Conservation (phyloP, 2,329 filamentous ascomycete genomes). For the Fusarium lateritium region DNA sequence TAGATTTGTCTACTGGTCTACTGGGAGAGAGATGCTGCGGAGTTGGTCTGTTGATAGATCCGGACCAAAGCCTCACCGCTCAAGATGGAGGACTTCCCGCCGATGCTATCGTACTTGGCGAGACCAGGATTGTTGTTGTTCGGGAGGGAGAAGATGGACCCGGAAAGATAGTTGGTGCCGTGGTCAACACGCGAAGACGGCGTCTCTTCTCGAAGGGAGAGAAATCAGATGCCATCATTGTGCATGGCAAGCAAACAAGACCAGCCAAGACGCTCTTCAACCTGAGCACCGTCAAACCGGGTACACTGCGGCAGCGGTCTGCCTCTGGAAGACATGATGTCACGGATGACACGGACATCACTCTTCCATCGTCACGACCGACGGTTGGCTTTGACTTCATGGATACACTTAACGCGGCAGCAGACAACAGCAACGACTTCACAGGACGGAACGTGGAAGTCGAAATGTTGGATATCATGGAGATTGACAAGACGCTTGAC, state of each 20-base stretch:
- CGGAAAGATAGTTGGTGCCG: slow-evolving; percentile 60
- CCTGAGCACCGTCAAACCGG: slow-evolving; percentile 62
- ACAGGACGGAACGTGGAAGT: slow-evolving; percentile 68
- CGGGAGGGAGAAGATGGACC: slow-evolving; percentile 66
- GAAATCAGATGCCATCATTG: slow-evolving; percentile 68
- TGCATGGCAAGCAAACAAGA: slow-evolving; percentile 62
- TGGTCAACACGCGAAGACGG: slow-evolving; percentile 53
- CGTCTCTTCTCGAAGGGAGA: slow-evolving; percentile 57
- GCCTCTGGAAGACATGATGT: slow-evolving; percentile 49
- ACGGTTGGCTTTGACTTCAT: slow-evolving; percentile 65
- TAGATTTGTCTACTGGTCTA: slow-evolving; percentile 67
- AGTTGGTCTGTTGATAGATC: slow-evolving; percentile 62
- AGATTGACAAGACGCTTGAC: slow-evolving; percentile 73
- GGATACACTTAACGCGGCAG: slow-evolving; percentile 66
- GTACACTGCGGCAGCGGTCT: slow-evolving; percentile 53
- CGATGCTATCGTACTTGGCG: slow-evolving; percentile 69
- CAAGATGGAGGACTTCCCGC: slow-evolving; percentile 62
- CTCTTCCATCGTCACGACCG: slow-evolving; percentile 51
- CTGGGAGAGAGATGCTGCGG: slow-evolving; percentile 71
- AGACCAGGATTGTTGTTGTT: slow-evolving; percentile 69
- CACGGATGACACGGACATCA: slow-evolving; percentile 38
- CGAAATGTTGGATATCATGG: slow-evolving; percentile 76
- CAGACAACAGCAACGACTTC: slow-evolving; percentile 66
- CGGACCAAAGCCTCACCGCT: slow-evolving; percentile 41
- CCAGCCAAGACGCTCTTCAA: slow-evolving; percentile 63